Base-by-base conservation (phyloP, 2,329 filamentous ascomycete genomes). In the Bipolaris cookei region DNA sequence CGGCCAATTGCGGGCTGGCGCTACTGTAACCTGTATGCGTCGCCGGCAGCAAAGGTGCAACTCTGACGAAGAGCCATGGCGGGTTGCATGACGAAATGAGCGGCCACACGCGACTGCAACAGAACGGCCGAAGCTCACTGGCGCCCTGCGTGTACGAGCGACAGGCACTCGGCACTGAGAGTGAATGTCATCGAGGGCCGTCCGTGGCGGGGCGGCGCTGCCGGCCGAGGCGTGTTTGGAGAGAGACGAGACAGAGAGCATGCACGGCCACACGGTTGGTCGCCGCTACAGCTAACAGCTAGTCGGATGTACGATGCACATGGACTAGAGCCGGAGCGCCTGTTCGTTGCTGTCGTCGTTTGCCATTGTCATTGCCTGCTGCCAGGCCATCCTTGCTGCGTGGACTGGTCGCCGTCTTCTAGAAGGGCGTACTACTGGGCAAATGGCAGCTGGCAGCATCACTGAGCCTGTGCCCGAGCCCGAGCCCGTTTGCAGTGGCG, bases 21-120 rank as follows among this genome's bases (percentile, higher is more conserved):
- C 68, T 69, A 69, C 53, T 54, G 59, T 63, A 56, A 44, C 55
- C 47, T 59, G 60, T 54, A 59, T 61, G 65, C 65, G 61, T 63
- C 58, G 62, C 55, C 58, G 57, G 39, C 59, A 51, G 51, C 48
- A 61, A 62, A 66, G 55, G 51, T 66, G 68, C 67, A 70, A 67
- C 60, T 68, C 56, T 69, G 66, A 67, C 68, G 64, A 60, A 43
- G 42, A 32, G 5, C 28, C 28, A 30, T 30, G 28, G 28, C 28
- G 10, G 28, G 28, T 30, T 18, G n/a, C 23, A 44, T 51, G 54
- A 48, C 43, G 54, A 43, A 41, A 35, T 50, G 25, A 25, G 41
- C 23, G n/a, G 23, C 23, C 23, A 32, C 42, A 10, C n/a, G n/a
- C 28, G 28, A 30, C 28, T 30, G 10, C 39, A n/a, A 13, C 4